These are phyloP conservation scores for Colletotrichum ledebouriae DNA, from an alignment of 2,329 filamentous ascomycete species.

Conservation along the genomic window DNA sequence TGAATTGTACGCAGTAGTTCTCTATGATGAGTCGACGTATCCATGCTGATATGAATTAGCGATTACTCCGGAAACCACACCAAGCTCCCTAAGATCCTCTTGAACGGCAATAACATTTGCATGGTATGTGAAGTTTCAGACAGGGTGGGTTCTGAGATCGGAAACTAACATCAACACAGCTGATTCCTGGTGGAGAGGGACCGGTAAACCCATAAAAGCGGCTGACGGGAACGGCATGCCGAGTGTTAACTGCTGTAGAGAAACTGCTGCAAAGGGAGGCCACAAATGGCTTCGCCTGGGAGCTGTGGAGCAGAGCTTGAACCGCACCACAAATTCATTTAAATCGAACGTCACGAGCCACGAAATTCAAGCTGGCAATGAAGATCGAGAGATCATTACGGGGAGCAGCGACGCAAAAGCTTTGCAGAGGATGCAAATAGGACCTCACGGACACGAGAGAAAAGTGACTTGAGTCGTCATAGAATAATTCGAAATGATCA, in stretches of 20 bases:
- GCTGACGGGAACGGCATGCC: not conserved
- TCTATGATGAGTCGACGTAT: conserved; percentile 1
- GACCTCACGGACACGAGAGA: conserved; percentile 8
- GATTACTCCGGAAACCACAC: conserved; percentile 91
- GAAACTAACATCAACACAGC: conserved; percentile 58
- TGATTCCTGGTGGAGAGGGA: conserved; percentile 84
- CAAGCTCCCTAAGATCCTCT: conserved; percentile 91
- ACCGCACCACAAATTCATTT: not conserved
- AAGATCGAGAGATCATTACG: not conserved
- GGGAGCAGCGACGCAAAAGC: not conserved
- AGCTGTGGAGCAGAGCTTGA: not conserved
- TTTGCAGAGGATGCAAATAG: not conserved
- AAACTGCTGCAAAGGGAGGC: too few relatives aligned
- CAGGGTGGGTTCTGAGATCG: fast-evolving
- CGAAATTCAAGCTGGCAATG: too few relatives aligned
- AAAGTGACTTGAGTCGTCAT: conserved; percentile 13
- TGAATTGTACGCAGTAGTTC: conserved; percentile 78
- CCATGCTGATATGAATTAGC: conserved; percentile 63
- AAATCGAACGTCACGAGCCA: not conserved
- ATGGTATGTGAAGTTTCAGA: conserved; percentile 75
- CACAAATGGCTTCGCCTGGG: not conserved
- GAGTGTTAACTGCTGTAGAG: too few relatives aligned
- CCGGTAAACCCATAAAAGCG: conserved; percentile 56
- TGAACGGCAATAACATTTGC: conserved; percentile 99
- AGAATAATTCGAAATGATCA: conserved; percentile 36